phyloP scores from a whole-genome alignment of 169 alveolate genomes.

The Cryptosporidium bovis region DNA sequence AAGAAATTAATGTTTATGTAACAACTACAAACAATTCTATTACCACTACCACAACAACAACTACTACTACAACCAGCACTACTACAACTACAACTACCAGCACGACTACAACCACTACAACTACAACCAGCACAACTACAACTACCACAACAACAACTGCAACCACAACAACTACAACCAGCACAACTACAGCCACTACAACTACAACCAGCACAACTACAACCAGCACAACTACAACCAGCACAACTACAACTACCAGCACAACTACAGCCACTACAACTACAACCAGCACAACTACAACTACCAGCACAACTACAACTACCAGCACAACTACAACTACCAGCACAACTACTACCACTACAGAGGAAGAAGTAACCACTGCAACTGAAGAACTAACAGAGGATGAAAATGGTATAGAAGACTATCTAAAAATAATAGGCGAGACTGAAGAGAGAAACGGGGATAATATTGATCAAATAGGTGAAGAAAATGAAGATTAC shows the following conservation, averaged over 20 bases:
- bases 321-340: constrained; percentile 13
- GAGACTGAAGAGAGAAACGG: background rate
- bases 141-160: constrained; percentile 41
- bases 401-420: background rate
- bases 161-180: constrained; percentile 41
- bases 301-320: constrained; percentile 18
- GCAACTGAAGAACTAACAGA: background rate
- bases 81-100: constrained; percentile 67
- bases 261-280: constrained; percentile 49
- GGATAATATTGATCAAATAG: background rate
- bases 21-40: constrained; percentile 23
- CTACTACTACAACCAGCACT: constrained; percentile 51
- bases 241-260: constrained; percentile 46
- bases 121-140: constrained; percentile 5
- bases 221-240: constrained; percentile 60
- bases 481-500: constrained; percentile 6
- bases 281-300: constrained; percentile 33
- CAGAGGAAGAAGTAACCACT: background rate
- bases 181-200: constrained; percentile 42
- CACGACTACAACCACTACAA: constrained; percentile 57
- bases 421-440: constrained; percentile 27
- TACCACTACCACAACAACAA: constrained; percentile 30
- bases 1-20: background rate
- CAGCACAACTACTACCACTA: constrained; percentile 4
- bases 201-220: constrained; percentile 55